Evolutionary conservation across 2,329 filamentous ascomycete genomes (phyloP), one percentile per base, ranked within the genome.

Genomic region (Penicillium paneum): DNA sequence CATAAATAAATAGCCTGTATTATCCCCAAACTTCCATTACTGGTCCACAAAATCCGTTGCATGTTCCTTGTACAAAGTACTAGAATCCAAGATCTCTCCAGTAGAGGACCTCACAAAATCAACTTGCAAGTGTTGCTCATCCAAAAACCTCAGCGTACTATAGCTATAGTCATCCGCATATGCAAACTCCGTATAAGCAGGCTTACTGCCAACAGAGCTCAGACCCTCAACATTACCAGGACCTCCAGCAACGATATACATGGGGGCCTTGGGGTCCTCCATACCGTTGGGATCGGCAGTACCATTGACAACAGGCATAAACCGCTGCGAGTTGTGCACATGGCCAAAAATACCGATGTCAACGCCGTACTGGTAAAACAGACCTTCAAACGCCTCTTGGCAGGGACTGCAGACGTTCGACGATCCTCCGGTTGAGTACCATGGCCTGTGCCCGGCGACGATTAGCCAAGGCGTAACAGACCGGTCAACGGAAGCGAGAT

Each of bases 321-420:
- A 81, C 1, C 82, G 77, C 69, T 84, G 81, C 26, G 79, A 78
- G 68, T 82, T 83, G 67, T 84, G 82, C 13, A 82, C 79, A 62
- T 85, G 82, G 2, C 82, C 82, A 58, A 83, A 82, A 7, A 84
- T 71, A 26, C 69, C 81, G 5, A 84, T 66, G 58, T 85, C 82
- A 19, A 85, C 82, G 28, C 81, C 81, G 64, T 83, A 82, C 48
- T 76, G 73, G 68, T 82, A 81, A 7, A 84, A 66, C 3, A 83
- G 64, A 0, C 71, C 68, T 69, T 85, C 82, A 54, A 84, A 84
- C 0, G 80, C 81, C 0, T 56, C 58, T 56, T 80, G 78, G 70
- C 81, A 84, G 0, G 76, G 63, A 12, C 36, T 52, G 69, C 81
- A 84, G 11, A 46, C 57, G 34, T 50, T 64, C 10, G 69, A 67